phyloP scores from a whole-genome alignment of 1,284 basidiomycete genomes.

The Leccinum angustisporum region DNA sequence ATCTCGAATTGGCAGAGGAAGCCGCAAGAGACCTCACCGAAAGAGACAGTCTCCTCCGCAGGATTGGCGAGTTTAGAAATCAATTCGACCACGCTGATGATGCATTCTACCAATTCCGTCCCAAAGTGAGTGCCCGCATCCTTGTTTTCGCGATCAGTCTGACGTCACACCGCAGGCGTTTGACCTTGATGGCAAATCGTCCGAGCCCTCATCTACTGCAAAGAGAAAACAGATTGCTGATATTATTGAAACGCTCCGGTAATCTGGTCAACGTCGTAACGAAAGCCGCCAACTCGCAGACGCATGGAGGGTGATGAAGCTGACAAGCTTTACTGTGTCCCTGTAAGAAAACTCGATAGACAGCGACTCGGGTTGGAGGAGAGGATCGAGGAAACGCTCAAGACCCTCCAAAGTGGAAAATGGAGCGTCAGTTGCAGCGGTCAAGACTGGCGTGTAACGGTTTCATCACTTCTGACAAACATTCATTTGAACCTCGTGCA shows the following conservation, averaged over 20 bases:
- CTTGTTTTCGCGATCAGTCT: background rate
- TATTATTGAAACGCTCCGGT: conserved; percentile 63
- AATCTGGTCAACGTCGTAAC: conserved; percentile 71
- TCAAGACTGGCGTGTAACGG: conserved; percentile 69
- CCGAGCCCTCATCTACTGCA: conserved; percentile 36
- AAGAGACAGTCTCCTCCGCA: conserved; percentile 68
- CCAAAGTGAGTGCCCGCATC: conserved; percentile 51
- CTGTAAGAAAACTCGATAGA: conserved; percentile 75
- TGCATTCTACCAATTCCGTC: conserved; percentile 78
- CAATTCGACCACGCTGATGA: conserved; percentile 72
- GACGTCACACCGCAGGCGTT: conserved; percentile 54
- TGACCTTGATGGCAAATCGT: conserved; percentile 49
- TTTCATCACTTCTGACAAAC: background rate
- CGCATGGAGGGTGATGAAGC: conserved; percentile 78
- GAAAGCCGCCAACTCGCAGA: conserved; percentile 54
- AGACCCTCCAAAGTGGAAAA: conserved; percentile 79
- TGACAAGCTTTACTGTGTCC: conserved; percentile 72
- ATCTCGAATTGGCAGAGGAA: conserved; percentile 75
- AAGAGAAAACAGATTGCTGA: conserved; percentile 51
- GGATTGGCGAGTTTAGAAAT: conserved; percentile 81
- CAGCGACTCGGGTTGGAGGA: conserved; percentile 84
- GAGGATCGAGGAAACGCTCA: conserved; percentile 78
- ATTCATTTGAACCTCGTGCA: conserved; percentile 27
- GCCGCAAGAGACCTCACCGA: conserved; percentile 78
- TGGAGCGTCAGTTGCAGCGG: conserved; percentile 71